Evolutionary conservation across 139 green algal genomes (phyloP).

Genomic region (Prasinococcaceae sp.): DNA sequence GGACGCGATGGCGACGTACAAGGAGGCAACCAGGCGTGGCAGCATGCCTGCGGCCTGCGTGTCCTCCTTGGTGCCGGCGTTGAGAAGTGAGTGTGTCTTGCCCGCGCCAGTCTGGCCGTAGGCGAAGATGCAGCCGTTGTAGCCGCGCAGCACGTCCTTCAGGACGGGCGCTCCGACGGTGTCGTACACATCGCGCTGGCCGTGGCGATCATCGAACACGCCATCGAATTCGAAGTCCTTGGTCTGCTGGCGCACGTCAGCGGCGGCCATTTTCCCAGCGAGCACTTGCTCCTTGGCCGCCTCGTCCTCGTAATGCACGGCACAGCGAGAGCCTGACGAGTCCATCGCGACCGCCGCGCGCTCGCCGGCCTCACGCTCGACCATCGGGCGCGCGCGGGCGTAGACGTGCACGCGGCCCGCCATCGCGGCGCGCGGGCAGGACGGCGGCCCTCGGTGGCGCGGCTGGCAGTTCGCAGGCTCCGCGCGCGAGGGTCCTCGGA

Average conservation of each 20-base stretch:
- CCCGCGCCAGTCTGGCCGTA: conserved; percentile 27
- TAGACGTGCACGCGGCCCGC: conserved; percentile 1
- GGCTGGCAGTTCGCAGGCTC: too few relatives aligned
- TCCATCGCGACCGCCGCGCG: neutral
- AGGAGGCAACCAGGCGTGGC: conserved; percentile 10
- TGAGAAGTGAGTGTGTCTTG: conserved; percentile 26
- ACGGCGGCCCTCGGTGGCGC: too few relatives aligned
- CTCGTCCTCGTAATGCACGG: conserved; percentile 2
- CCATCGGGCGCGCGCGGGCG: neutral
- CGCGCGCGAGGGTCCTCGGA: too few relatives aligned
- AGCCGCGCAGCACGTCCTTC: conserved; percentile 7
- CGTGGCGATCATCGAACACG: neutral
- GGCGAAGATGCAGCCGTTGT: conserved; percentile 15
- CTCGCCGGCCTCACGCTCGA: conserved; percentile 7
- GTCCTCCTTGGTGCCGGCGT: neutral
- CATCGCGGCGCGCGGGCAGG: too few relatives aligned
- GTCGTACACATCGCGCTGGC: conserved; percentile 15
- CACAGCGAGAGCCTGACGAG: neutral
- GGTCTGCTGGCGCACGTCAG: too few relatives aligned
- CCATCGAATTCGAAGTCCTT: conserved; percentile 6
- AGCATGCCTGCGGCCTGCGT: conserved; percentile 15
- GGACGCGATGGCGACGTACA: conserved; percentile 5
- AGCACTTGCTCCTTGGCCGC: conserved; percentile 7
- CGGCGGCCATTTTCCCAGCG: neutral
- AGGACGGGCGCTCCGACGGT: conserved; percentile 3